Evolutionary conservation across 331 rosid species (phyloP).

Genomic region (Cydonia oblonga): DNA sequence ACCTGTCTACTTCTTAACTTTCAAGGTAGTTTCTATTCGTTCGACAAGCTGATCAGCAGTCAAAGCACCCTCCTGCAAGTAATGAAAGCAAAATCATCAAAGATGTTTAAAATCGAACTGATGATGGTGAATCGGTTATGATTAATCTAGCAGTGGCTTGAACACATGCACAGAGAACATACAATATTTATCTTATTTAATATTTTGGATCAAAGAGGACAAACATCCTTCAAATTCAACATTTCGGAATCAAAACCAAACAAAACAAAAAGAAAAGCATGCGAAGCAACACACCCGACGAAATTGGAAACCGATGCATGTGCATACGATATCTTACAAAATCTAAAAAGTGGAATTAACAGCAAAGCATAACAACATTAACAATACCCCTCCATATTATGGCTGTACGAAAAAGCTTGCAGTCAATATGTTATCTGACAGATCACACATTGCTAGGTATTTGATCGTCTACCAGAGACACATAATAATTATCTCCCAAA

Average conservation of each 20-base stretch:
- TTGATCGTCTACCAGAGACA: background rate
- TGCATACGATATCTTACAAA: background rate
- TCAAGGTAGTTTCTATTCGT: slow-evolving; percentile 57
- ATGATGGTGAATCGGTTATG: no score
- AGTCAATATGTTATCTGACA: background rate
- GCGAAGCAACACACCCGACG: background rate
- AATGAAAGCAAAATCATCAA: background rate
- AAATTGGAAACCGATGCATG: background rate
- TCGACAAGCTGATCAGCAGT: slow-evolving; percentile 55
- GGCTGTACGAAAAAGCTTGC: background rate
- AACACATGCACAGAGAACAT: background rate
- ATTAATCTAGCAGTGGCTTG: background rate
- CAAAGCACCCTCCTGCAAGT: slow-evolving; percentile 84
- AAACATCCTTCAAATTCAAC: background rate
- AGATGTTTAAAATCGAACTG: background rate
- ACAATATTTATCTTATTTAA: background rate
- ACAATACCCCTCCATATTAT: background rate
- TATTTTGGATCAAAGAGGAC: background rate
- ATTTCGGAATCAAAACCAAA: background rate
- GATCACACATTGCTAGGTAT: background rate
- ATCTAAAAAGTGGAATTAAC: background rate
- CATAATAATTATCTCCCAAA: background rate
- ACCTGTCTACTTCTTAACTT: slow-evolving; percentile 43
- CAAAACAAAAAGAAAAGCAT: background rate
- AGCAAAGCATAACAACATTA: background rate